Evolutionary conservation across 2,329 filamentous ascomycete species (phyloP), one percentile per base, ranked within the genome.

Genomic region (Colletotrichum destructivum): DNA sequence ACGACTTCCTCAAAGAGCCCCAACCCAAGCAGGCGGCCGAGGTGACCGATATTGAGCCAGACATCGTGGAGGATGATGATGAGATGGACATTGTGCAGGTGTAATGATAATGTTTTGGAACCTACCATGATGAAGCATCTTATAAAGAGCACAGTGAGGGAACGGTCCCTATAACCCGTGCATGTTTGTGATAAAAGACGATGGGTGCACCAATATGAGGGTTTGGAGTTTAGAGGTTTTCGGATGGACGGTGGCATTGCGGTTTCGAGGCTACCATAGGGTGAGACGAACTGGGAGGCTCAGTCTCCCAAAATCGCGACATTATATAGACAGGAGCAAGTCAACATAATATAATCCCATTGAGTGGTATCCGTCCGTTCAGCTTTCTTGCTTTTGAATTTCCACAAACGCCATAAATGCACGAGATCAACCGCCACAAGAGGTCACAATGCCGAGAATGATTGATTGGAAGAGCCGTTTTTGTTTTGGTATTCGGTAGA

Each of bases 1-100:
- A 96, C 79, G 89, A 92, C 0, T 96, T 96, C 77, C 80, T 95
- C 73, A 81, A 79, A 54, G 75, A 83, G 40, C 79, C 79, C 3
- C 78, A 82, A 35, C 80, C 79, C 38, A 73, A 44, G 74, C 77
- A 52, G 47, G 56, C 70, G 26, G 42, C 54, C 5, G 65, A 69
- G 52, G 11, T 7, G 23, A 35, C 31, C 7, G 44, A 57, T 3
- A 15, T 81, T 26, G 79, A 75, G 4, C 31, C 31, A 35, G 31
- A 52, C 7, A 16, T 7, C 51, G 15, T 9, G 3, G 51, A 55
- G 2, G 84, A 87, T 16, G 87, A 89, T 5, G 87, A 90, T 73
- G 88, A 90, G 76, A 87, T 91, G 83, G 84, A 87, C 69, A 84
- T 87, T 71, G 66, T 87, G 62, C 35, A 72, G 70, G 61, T 57